Evolutionary conservation across 106 monocot genomes (phyloP), one percentile per base, ranked within the genome.

Genomic region (Xerophyta viscosa): DNA sequence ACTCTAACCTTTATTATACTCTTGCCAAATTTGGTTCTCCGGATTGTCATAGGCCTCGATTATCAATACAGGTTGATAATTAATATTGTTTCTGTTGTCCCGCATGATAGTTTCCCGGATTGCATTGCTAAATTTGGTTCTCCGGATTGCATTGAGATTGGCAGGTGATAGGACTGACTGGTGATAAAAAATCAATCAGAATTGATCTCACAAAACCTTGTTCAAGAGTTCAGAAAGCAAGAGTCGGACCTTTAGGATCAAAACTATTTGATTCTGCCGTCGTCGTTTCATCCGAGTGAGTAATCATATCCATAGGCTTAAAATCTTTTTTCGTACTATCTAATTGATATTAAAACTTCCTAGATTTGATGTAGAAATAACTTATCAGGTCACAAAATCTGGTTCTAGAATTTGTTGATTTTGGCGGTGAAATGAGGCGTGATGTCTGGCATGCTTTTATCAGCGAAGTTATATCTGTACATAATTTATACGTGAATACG

Each of bases 361-460:
- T 44, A 19, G 46, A 19, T 24, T 51, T 59, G 46, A 9, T 46
- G 28, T 52, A 27, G 15, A 39, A 1, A 12, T 7, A 39, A 10
- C 28, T 56, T 8, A 66, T 33, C 68, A 93, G 87, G 64, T 56
- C 66, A 64, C 65, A 77, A 29, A 58, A 57, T 54, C 82, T 84
- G 89, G 73, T 79, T 20, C 66, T 98, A 37, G 96, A 98, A 52
- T 98, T 98, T 76, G 79, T 98, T 60, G 82, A 88, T 74, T 89
- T 98, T 77, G 88, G 85, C 62, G 78, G 81, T 48, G 96, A 98
- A 61, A 81, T 78, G 64, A 78, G 96, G 65, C 69, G 94, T 49
- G 96, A 98, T 77, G 96, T 82, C 25, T 98, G 96, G 96, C 66
- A 82, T 71, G 89, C 96, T 57, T 86, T 82, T 31, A 86, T 98